Evolutionary conservation across 352 stramenopile genomes (phyloP).

Genomic region (Phytopythium oedochilum): DNA sequence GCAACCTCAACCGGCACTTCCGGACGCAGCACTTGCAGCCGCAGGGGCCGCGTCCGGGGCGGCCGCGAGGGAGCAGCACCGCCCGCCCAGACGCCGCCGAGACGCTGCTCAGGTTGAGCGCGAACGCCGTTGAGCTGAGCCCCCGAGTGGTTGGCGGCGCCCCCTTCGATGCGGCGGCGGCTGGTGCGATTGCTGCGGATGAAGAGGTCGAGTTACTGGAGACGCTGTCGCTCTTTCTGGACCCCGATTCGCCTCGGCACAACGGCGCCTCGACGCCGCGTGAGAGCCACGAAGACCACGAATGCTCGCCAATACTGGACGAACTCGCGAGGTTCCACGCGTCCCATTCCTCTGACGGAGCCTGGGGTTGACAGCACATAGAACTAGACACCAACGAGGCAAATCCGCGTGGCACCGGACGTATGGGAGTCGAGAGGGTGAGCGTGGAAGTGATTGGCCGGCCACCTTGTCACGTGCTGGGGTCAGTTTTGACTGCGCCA

Average conservation of each 20-base stretch:
- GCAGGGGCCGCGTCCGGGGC: neutral
- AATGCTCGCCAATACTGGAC: neutral
- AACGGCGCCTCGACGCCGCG: neutral
- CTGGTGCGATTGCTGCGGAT: no score
- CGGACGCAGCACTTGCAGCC: conserved; percentile 37
- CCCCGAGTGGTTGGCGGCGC: no score
- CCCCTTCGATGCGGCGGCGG: no score
- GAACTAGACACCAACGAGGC: no score
- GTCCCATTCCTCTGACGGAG: neutral
- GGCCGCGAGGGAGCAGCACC: neutral
- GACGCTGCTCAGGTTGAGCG: neutral
- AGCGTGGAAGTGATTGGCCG: no score
- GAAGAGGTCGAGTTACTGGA: neutral
- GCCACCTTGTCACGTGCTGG: no score
- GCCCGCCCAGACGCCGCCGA: neutral
- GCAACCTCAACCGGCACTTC: conserved; percentile 58
- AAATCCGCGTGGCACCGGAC: no score
- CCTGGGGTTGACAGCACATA: neutral
- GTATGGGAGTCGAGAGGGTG: no score
- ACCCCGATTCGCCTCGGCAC: neutral
- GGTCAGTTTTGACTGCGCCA: no score
- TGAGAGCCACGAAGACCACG: neutral
- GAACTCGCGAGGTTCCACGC: conserved; percentile 5
- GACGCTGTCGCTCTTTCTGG: conserved; percentile 1
- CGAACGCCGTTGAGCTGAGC: no score